A percentile compares a stretch with the other conserved stretches of the same genome.
These are phyloP conservation scores for Ottelia alismoides DNA, from an alignment of 106 monocot genomes.

Conservation along the genomic window DNA sequence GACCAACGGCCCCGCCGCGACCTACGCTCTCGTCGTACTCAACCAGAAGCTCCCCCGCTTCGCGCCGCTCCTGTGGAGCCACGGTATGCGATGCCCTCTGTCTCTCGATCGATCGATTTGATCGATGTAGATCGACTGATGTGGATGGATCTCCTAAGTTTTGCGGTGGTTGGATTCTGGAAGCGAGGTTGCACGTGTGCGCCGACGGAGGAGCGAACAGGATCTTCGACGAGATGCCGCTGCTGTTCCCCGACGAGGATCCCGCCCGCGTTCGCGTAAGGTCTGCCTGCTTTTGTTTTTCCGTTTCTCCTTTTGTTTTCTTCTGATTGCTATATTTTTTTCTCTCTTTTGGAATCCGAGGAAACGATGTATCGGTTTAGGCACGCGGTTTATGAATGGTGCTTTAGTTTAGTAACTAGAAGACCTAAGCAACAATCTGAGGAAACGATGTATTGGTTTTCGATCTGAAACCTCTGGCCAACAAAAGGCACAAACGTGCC, in stretches of 20 bases:
- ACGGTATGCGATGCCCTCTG: slow-evolving; percentile 20
- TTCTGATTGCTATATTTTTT: neutral
- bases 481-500: too few species aligned
- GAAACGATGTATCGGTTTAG: neutral
- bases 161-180: neutral
- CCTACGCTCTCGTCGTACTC: slow-evolving; percentile 77
- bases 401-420: too few species aligned
- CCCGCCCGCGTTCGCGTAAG: slow-evolving; percentile 51
- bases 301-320: slow-evolving; percentile 1
- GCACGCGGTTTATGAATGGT: too few species aligned
- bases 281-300: slow-evolving; percentile 10
- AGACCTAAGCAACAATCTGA: too few species aligned
- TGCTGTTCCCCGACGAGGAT: slow-evolving; percentile 57
- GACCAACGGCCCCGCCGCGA: slow-evolving; percentile 1
- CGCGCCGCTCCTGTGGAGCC: slow-evolving; percentile 67
- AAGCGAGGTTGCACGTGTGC: slow-evolving; percentile 76
- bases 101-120: too few species aligned
- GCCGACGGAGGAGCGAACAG: slow-evolving; percentile 98
- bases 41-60: slow-evolving; percentile 77
- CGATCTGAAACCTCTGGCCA: too few species aligned
- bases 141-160: neutral
- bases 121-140: too few species aligned
- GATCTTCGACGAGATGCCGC: slow-evolving; percentile 76
- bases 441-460: too few species aligned
- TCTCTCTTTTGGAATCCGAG: neutral